Evolutionary conservation across 129 eudicot species (phyloP), one percentile per base, ranked within the genome.

Genomic region (Erigeron canadensis): DNA sequence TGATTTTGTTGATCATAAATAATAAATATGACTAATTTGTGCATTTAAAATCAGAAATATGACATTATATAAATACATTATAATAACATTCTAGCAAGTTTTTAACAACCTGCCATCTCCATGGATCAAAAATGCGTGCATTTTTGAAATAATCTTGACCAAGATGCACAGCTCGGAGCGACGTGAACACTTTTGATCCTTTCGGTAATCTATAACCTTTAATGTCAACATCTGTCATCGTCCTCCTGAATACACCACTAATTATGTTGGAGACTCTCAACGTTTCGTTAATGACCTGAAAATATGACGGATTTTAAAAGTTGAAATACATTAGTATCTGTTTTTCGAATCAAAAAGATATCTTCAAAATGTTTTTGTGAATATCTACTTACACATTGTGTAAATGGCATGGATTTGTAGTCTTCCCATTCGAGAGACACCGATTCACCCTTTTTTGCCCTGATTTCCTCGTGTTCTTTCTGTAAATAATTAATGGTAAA

Each of bases 31-130:
- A 40, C 8, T 39, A 41, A 53, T 12, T 10, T 34, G 34, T 28
- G 3, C 12, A 5, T 23, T 23, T 23, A 23, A 22, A 15, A 8
- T 68, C 60, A 50, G 15, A 34, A 23, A 47, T 45, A 7, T 9
- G 16, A 55, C 13, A 1, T 18, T 34, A 10, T 10, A 12, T 8
- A 22, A 47, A 10, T 1, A n/a, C n/a, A 43, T 23, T 54, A 5
- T 15, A 65, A 8, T 5, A 23, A 8, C 1, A 65, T 8, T 8
- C 4, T 39, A 50, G 45, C 8, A 21, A 10, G 8, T 16, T 42
- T 12, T 50, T 28, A n/a, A 19, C 1, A 37, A 91, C 97, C 91
- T 89, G 96, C 98, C 95, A 92, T 66, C 98, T 86, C 95, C 98
- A 92, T 0, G 98, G 98, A 73, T 92, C 75, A 51, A 92, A 92